These are phyloP conservation scores for Tricholoma furcatifolium DNA, from an alignment of 768 basidiomycete genomes.

Conservation along the genomic window DNA sequence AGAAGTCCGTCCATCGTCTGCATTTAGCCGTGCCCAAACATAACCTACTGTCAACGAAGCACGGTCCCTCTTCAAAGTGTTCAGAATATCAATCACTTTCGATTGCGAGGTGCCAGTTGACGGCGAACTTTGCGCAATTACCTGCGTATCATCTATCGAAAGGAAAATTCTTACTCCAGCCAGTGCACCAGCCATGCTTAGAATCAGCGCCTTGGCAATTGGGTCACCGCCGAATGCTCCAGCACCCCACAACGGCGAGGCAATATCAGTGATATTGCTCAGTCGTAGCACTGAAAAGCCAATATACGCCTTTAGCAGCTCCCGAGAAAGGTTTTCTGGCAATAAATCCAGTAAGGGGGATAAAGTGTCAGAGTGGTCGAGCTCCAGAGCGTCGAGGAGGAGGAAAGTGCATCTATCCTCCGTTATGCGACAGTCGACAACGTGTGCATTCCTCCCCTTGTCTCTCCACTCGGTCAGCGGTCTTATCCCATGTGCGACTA, in stretches of 20 bases:
- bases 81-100: too few species aligned
- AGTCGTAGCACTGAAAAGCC: constrained; percentile 22
- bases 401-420: constrained; percentile 21
- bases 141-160: constrained; percentile 21
- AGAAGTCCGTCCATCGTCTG: constrained; percentile 2
- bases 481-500: constrained; percentile 21
- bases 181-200: constrained; percentile 27
- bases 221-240: constrained; percentile 35
- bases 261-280: constrained; percentile 20
- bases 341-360: constrained; percentile 22
- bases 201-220: constrained; percentile 28
- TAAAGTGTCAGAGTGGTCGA: constrained; percentile 17
- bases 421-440: not conserved
- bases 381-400: constrained; percentile 30
- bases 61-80: too few species aligned
- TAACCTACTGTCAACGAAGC: constrained; percentile 5
- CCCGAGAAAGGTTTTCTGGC: constrained; percentile 23
- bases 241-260: constrained; percentile 31
- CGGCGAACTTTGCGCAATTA: too few species aligned
- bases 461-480: constrained; percentile 25
- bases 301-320: constrained; percentile 27
- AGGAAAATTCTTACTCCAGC: constrained; percentile 23
- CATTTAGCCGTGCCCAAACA: constrained; percentile 6
- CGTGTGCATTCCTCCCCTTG: constrained; percentile 24
- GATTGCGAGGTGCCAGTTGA: too few species aligned